Evolutionary conservation across 208 protist genomes (phyloP), one percentile per base, ranked within the genome.

Genomic region (Trypanosoma mega): DNA sequence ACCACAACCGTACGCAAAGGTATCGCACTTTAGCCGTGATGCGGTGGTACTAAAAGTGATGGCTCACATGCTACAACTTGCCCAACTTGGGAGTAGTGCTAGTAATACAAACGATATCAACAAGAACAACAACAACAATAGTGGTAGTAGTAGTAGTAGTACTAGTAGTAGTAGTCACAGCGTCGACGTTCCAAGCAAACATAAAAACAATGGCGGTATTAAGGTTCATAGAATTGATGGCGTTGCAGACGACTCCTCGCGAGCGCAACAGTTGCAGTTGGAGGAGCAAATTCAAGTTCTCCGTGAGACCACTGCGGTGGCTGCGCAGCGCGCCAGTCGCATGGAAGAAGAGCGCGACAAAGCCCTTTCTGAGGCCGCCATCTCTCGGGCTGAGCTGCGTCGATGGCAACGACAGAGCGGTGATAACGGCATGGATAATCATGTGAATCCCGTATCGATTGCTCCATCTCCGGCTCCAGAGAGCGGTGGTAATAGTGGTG

Each of bases 31-130:
- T 53, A 55, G 46, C 0, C 34, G 63, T 21, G 78, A 90, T 46
- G 70, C 69, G 14, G 66, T 60, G 5, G 63, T 82, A 23, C 71
- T 85, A 14, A 79, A 74, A 50, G 81, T 93, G 24, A 81, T 93
- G 50, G 59, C 63, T 36, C 73, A 89, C 68, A 93, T 93, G 83
- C 85, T 93, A 54, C 74, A 73, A 33, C 52, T 90, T 9, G 78
- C 72, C 21, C 77, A 83, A 45, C 27, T 64, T 24, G 64, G 55
- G 11, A 61, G 61, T 0, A 65, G 39, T 3, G 50, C 44, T 20
- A 51, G n/a, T 41, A 36, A 21, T 9, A n/a, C n/a, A n/a, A n/a
- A n/a, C n/a, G n/a, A n/a, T n/a, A n/a, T n/a, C n/a, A n/a, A n/a
- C n/a, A n/a, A n/a, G n/a, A n/a, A n/a, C n/a, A n/a, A n/a, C n/a